A percentile compares a stretch with the other conserved stretches of the same genome.
phyloP scores from a whole-genome alignment of 768 basidiomycete species.

The Mycena crocata region DNA sequence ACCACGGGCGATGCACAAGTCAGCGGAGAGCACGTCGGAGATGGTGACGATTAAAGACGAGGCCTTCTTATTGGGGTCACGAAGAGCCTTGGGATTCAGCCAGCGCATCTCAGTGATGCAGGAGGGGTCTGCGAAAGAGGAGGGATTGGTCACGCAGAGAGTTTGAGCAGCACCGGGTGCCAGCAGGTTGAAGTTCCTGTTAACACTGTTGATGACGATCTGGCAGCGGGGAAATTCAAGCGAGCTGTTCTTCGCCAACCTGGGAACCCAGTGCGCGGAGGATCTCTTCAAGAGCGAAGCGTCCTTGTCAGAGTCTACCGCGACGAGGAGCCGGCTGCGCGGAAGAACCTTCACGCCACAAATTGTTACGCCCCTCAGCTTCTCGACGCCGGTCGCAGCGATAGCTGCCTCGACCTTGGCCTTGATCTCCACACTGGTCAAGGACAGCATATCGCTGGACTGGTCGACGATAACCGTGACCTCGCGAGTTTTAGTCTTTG shows the following conservation, averaged over 20 bases:
- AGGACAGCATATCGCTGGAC: background rate
- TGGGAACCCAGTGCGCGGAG: background rate
- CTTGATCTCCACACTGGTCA: constrained; percentile 1
- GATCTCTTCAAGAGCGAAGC: background rate
- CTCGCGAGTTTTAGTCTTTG: background rate
- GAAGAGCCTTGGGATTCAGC: constrained; percentile 13
- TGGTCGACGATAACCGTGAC: background rate
- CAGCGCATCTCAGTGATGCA: constrained; percentile 11
- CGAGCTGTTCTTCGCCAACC: background rate
- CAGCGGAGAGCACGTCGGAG: constrained; percentile 6
- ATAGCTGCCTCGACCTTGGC: background rate
- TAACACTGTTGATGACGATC: constrained; percentile 1
- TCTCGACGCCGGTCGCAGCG: background rate
- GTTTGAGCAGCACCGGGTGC: background rate
- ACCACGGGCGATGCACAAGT: constrained; percentile 6
- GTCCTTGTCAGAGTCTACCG: background rate
- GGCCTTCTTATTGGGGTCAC: constrained; percentile 11
- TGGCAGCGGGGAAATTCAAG: background rate
- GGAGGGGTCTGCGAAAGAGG: constrained; percentile 12
- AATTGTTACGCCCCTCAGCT: background rate
- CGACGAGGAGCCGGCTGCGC: background rate
- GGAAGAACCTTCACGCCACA: background rate
- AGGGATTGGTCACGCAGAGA: background rate
- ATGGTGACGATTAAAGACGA: constrained; percentile 19
- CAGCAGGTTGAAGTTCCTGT: background rate